A percentile compares a stretch with the other conserved stretches of the same genome.
Conservation (phyloP, 306 rosid genomes). For the Erythrophleum fordii region DNA sequence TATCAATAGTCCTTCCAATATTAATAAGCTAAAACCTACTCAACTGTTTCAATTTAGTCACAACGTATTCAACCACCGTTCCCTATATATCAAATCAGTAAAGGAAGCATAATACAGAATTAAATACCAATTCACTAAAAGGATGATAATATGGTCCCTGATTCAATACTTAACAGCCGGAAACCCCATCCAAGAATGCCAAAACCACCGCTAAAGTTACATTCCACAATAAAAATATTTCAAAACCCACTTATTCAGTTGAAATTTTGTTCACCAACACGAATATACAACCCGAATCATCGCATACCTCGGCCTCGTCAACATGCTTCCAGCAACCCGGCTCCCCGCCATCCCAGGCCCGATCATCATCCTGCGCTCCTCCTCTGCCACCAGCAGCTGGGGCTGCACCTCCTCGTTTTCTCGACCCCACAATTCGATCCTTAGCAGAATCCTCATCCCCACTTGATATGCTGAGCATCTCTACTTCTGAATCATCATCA, state of each 20-base stretch:
- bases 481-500: conserved; percentile 94
- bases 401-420: conserved; percentile 41
- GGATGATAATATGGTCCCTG: not conserved
- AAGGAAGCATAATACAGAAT: not conserved
- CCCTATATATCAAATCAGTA: not conserved
- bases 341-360: conserved; percentile 90
- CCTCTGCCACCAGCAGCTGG: conserved; percentile 35
- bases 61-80: not conserved
- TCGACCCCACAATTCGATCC: conserved; percentile 45
- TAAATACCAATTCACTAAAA: not conserved
- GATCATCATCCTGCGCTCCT: conserved; percentile 59
- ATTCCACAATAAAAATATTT: not conserved
- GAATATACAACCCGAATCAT: conserved; percentile 7
- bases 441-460: conserved; percentile 81
- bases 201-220: not conserved
- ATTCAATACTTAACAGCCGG: not conserved
- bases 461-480: conserved; percentile 97
- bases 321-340: conserved; percentile 91
- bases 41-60: not conserved
- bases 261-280: conserved; percentile 2
- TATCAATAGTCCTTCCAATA: not conserved
- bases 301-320: conserved; percentile 81
- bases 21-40: conserved; percentile 12
- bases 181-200: not conserved
- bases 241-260: not conserved